Percentiles rank a stretch among this genome's conserved stretches.
phyloP scores from a whole-genome alignment of 1,284 basidiomycete species.

The Ceratobasidium sp. region DNA sequence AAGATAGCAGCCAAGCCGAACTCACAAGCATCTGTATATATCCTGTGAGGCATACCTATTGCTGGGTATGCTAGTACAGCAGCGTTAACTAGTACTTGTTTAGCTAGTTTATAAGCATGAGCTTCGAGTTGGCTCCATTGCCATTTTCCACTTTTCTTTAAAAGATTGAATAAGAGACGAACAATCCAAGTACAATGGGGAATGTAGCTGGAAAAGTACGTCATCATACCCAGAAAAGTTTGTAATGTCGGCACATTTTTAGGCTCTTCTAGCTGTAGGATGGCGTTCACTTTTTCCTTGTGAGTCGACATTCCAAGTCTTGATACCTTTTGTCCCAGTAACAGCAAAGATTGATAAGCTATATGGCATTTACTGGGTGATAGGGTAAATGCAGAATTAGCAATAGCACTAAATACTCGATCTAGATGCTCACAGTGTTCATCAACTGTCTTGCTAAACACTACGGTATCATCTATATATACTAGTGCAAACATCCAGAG shows the following conservation, averaged over 20 bases:
- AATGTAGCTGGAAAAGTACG: constrained; percentile 55
- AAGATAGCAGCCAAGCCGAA: constrained; percentile 57
- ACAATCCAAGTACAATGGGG: constrained; percentile 57
- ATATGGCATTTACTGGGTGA: constrained; percentile 60
- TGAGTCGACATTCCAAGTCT: constrained; percentile 57
- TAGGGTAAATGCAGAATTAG: constrained; percentile 56
- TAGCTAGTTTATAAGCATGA: constrained; percentile 39
- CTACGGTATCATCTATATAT: constrained; percentile 65
- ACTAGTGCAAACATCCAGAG: constrained; percentile 63
- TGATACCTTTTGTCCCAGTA: constrained; percentile 60
- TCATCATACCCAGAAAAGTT: constrained; percentile 58
- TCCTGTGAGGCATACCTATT: constrained; percentile 55
- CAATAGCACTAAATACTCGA: constrained; percentile 56
- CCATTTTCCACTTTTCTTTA: constrained; percentile 44
- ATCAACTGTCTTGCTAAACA: constrained; percentile 56
- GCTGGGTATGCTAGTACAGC: constrained; percentile 55
- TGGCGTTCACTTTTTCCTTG: constrained; percentile 56
- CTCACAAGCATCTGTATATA: constrained; percentile 62
- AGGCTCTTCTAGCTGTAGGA: constrained; percentile 53
- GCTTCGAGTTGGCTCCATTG: constrained; percentile 35
- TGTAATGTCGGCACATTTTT: constrained; percentile 53
- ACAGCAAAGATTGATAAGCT: constrained; percentile 57
- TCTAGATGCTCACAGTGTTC: constrained; percentile 59
- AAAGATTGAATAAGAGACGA: constrained; percentile 35
- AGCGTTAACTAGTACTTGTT: constrained; percentile 31